Evolutionary conservation across 192 early-diverging fungal species (phyloP), one percentile per base, ranked within the genome.

Genomic region (Linderina pennispora): DNA sequence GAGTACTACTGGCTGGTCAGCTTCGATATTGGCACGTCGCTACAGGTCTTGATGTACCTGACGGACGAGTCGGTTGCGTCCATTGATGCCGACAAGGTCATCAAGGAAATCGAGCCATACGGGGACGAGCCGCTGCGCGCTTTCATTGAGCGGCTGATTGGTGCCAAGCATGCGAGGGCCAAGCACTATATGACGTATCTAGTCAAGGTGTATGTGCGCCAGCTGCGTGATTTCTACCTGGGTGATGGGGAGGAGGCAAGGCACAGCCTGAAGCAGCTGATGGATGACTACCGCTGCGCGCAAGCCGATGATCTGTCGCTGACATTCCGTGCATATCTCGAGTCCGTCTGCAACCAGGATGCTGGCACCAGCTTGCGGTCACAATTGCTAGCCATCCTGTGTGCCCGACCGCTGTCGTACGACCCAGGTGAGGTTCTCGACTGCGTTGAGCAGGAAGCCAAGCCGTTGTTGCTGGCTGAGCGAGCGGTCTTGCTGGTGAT

Each of bases 111-210:
- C 3, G 56, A 72, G 33, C 3, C 16, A 8, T 23, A 40, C 0
- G 49, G 52, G 1, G 41, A 52, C n/a, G 18, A 33, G 22, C 23
- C 50, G 3, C 36, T 60, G 53, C 62, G 68, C 2, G 41, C 24
- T 15, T 55, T 72, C 22, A 65, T 72, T 18, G 68, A 72, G 49
- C 56, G 68, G n/a, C 56, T 72, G 4, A 26, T 72, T 10, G 11
- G 23, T 0, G 56, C 57, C 2, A 17, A 22, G 11, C 68, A 72
- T 23, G 20, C 44, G 9, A 50, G 55, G 11, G 68, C 68, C 9
- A 50, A 49, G 7, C 62, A 61, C 46, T 65, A 65, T 24, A 60
- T 57, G 62, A 72, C 68, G 3, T 50, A 65, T 25, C 44, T 72
- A 48, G 40, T 61, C 16, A 53, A 40, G 1, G 62, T 42, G 16